These are phyloP conservation scores for Penicillium sp. DNA, from an alignment of 2,329 filamentous ascomycete genomes.

Conservation along the genomic window DNA sequence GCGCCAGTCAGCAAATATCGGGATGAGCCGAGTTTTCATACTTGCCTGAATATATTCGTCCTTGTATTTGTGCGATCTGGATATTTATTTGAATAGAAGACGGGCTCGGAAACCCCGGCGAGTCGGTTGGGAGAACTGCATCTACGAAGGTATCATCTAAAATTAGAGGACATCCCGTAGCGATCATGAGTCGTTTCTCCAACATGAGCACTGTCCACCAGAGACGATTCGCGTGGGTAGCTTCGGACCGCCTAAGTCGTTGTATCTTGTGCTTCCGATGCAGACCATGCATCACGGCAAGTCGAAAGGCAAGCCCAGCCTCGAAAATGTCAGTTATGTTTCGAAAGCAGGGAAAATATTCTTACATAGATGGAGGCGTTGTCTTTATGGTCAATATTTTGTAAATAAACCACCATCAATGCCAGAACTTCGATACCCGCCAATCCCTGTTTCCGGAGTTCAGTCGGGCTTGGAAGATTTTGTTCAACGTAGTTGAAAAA, in stretches of 20 bases:
- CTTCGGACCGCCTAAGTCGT: slow-evolving; percentile 3
- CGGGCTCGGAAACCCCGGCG: slow-evolving; percentile 6
- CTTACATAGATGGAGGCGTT: slow-evolving; percentile 8
- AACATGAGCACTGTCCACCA: slow-evolving; percentile 13
- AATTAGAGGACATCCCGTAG: not conserved
- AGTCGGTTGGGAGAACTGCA: not conserved
- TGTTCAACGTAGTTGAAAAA: slow-evolving; percentile 3
- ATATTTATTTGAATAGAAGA: slow-evolving; percentile 8
- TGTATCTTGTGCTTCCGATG: slow-evolving; percentile 2
- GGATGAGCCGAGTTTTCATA: not conserved
- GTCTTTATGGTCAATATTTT: slow-evolving; percentile 8
- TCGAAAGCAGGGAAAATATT: too few species aligned
- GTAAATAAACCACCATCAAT: slow-evolving; percentile 6
- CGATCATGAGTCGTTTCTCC: slow-evolving; percentile 7
- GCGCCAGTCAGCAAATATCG: not conserved
- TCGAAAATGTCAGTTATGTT: not conserved
- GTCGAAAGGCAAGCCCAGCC: slow-evolving; percentile 5
- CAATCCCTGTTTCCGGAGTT: slow-evolving; percentile 6
- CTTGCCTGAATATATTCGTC: slow-evolving; percentile 5
- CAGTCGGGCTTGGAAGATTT: not conserved
- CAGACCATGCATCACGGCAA: slow-evolving; percentile 3
- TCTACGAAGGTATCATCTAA: slow-evolving; percentile 6
- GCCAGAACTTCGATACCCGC: slow-evolving; percentile 6
- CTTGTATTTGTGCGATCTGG: slow-evolving; percentile 9
- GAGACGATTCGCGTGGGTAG: not conserved